Percentiles rank a stretch among this genome's conserved stretches.
phyloP scores from a whole-genome alignment of 2,329 filamentous ascomycete species.

The Penicillium glabrum region DNA sequence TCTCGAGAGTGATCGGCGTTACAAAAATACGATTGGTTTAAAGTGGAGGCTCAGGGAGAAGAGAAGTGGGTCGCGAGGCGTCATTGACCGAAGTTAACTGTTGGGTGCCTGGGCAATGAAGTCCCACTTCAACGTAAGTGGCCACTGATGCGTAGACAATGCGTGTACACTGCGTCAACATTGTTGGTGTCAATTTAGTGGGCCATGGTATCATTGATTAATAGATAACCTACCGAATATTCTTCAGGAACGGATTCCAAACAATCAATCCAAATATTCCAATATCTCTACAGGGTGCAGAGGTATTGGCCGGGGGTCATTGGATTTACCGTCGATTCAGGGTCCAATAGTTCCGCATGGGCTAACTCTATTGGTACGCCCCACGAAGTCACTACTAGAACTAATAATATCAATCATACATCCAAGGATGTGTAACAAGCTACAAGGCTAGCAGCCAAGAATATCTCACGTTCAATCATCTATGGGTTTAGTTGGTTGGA shows the following conservation, averaged over 20 bases:
- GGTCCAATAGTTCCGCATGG: background rate
- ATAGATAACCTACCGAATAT: background rate
- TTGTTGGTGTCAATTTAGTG: background rate
- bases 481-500: background rate
- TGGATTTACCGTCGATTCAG: background rate
- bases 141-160: background rate
- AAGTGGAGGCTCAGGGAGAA: constrained; percentile 1
- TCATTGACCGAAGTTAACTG: background rate
- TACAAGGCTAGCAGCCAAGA: too few species aligned
- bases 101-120: background rate
- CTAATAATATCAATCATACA: background rate
- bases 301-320: background rate
- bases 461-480: background rate
- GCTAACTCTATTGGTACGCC: background rate
- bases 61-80: background rate
- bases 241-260: background rate
- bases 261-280: too few species aligned
- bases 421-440: background rate
- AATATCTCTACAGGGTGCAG: too few species aligned
- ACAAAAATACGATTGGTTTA: background rate
- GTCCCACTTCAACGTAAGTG: background rate
- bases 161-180: background rate
- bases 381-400: background rate
- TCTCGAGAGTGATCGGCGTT: background rate
- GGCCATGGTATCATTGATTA: background rate